Base-by-base conservation (phyloP, 108 stramenopile genomes). In the Pseudonitzschia multiseries region DNA sequence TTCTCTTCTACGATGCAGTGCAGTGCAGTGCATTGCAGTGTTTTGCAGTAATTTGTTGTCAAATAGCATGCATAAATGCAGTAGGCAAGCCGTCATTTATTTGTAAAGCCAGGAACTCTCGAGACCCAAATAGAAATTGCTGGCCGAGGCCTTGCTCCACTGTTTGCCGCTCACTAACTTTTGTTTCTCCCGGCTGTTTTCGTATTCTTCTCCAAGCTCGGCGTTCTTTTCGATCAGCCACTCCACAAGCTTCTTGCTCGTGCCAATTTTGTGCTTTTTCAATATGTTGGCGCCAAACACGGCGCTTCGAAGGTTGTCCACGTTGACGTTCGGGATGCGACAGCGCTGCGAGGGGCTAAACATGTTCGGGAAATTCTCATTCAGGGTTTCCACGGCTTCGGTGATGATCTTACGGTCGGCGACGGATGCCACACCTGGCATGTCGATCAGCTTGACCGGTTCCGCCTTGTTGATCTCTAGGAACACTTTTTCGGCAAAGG, bases 381-480 rank as follows among this genome's bases (percentile, higher is more conserved):
- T 57, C 3, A 94, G 73, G 51, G 65, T 74, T 5, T 79, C 81
- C 26, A 86, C 86, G 0, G 83, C 89, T 18, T 79, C 68, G 66
- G 79, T 86, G 70, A 96, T 90, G 29, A 88, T 73, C 33, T 85
- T 75, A 0, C 86, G 73, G 40, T 90, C 86, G 17, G 68, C 63
- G 44, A 73, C 79, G 42, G 67, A 84, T 14, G 85, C 84, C 12
- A 82, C 85, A 17, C 86, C 89, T 0, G 93, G 93, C 69, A 94
- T 53, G 68, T 96, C 95, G n/a, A 96, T 68, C 36, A 86, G 71
- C 42, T 85, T 83, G 48, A 93, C 82, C 0, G 95, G 95, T 78
- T 94, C 90, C 4, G 91, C 89, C 71, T 90, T 89, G 78, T 96
- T 96, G 72, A 96, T 91, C 82, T 93, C 95, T 51, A 84, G 69